Evolutionary conservation across 768 basidiomycete genomes (phyloP).

Genomic region (Termitomyces sp.): DNA sequence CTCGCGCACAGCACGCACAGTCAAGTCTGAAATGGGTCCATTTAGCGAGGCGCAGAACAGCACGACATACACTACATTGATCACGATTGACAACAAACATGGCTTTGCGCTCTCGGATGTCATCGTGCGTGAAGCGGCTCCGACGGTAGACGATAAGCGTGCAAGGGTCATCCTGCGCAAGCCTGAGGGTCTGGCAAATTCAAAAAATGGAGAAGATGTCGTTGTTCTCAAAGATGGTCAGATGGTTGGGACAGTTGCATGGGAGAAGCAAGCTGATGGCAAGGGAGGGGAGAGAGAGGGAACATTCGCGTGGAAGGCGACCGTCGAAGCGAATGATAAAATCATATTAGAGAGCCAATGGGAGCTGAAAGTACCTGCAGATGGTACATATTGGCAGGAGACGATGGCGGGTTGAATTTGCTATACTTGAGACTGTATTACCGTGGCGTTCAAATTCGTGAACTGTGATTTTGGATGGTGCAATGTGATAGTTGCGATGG

Average conservation of each 20-base stretch:
- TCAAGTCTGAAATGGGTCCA: slow-evolving; percentile 28
- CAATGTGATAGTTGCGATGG: neutral
- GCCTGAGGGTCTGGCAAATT: slow-evolving; percentile 40
- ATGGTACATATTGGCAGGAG: slow-evolving; percentile 21
- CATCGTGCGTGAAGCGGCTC: slow-evolving; percentile 45
- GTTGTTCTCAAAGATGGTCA: slow-evolving; percentile 21
- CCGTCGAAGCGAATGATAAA: slow-evolving; percentile 35
- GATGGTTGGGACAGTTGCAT: slow-evolving; percentile 30
- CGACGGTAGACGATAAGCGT: slow-evolving; percentile 32
- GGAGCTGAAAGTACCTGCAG: slow-evolving; percentile 42
- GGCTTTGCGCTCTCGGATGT: slow-evolving; percentile 36
- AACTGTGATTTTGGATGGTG: neutral
- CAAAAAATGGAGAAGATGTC: slow-evolving; percentile 33
- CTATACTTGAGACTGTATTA: neutral
- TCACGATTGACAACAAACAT: slow-evolving; percentile 45
- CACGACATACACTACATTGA: slow-evolving; percentile 38
- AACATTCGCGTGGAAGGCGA: slow-evolving; percentile 48
- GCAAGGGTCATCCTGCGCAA: slow-evolving; percentile 40
- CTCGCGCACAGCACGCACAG: slow-evolving; percentile 29
- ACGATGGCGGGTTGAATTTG: neutral
- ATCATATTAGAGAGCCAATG: slow-evolving; percentile 41
- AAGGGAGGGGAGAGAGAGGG: slow-evolving; percentile 51
- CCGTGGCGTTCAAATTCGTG: neutral
- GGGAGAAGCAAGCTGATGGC: slow-evolving; percentile 32
- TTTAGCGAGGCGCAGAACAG: slow-evolving; percentile 39